These are phyloP conservation scores for Filobasidium uniguttulatum DNA, from an alignment of 1,284 basidiomycete genomes.

Conservation along the genomic window DNA sequence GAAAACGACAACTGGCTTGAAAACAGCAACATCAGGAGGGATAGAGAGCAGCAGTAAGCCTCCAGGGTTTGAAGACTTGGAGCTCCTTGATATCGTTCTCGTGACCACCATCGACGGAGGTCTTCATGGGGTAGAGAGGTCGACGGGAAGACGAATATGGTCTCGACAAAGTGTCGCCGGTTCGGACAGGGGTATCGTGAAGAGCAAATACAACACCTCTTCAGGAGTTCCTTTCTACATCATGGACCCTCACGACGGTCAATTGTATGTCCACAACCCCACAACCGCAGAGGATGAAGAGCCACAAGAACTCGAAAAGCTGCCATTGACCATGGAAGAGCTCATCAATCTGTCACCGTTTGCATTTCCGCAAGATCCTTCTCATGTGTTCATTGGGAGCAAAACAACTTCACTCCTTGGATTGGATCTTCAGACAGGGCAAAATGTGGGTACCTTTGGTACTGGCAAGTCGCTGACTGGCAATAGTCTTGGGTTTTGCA, in stretches of 20 bases:
- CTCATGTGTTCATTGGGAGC: conserved; percentile 33
- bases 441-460: conserved; percentile 28
- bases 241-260: conserved; percentile 35
- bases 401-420: conserved; percentile 34
- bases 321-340: conserved; percentile 35
- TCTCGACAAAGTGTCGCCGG: conserved; percentile 25
- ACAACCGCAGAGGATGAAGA: conserved; percentile 13
- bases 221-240: conserved; percentile 26
- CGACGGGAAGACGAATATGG: conserved; percentile 20
- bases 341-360: conserved; percentile 35
- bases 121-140: conserved; percentile 34
- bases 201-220: conserved; percentile 15
- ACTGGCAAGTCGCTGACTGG: conserved; percentile 4
- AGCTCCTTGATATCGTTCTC: conserved; percentile 33
- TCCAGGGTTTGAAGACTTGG: conserved; percentile 22
- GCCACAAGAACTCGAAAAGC: conserved; percentile 23
- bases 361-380: conserved; percentile 32
- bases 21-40: too few species aligned
- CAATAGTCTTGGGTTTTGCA: conserved; percentile 3
- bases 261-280: conserved; percentile 24
- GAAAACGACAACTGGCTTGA: too few species aligned
- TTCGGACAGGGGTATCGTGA: conserved; percentile 13
- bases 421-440: conserved; percentile 33
- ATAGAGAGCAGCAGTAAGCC: conserved; percentile 1
- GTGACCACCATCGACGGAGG: conserved; percentile 35